Percentiles rank a stretch among this genome's conserved stretches.
Evolutionary conservation across 345 rosid genomes (phyloP).

Genomic region (Isatis tinctoria): DNA sequence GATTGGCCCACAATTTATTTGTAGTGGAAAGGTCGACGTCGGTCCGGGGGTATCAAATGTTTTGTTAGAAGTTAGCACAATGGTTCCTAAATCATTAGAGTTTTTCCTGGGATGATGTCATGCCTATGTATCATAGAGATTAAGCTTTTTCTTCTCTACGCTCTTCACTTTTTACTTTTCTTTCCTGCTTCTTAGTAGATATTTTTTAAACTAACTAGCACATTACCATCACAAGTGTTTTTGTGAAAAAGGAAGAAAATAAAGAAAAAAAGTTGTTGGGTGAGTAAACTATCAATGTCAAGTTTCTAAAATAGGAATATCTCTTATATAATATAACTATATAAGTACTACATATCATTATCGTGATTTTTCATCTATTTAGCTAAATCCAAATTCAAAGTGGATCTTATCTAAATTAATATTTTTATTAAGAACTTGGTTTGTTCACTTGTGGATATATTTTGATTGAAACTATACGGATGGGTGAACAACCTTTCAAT

Average conservation of each 20-base stretch:
- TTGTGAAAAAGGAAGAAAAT: no score
- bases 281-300: background rate
- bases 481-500: background rate
- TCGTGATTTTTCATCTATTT: background rate
- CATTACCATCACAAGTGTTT: no score
- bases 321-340: background rate
- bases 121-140: no score
- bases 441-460: background rate
- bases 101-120: no score
- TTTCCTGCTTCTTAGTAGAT: no score
- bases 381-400: background rate
- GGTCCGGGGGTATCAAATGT: background rate
- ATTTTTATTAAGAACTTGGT: no score
- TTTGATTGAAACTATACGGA: background rate
- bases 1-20: no score
- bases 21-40: no score
- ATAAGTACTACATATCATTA: background rate
- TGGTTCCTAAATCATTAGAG: background rate
- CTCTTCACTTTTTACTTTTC: no score
- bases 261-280: background rate
- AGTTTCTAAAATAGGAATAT: background rate
- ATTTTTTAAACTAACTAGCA: no score
- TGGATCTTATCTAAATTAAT: background rate
- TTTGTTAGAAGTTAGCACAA: background rate
- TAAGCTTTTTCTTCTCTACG: no score